Evolutionary conservation across 208 protist genomes (phyloP).

Genomic region (Tritrichomonas foetus): DNA sequence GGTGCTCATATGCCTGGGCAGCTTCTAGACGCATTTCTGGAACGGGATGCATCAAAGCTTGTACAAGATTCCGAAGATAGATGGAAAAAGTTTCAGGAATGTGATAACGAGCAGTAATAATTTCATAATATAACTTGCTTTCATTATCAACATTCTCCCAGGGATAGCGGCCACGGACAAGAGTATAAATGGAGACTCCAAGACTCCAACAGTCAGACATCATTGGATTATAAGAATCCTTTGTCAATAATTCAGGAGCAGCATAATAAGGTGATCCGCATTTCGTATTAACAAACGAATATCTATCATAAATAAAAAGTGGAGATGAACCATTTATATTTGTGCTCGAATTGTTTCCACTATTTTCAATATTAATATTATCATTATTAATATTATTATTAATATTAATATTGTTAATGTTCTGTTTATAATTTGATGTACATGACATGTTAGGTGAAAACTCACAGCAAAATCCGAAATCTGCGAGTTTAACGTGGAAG

Average conservation of each 20-base stretch:
- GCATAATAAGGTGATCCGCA: neutral
- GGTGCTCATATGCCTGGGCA: neutral
- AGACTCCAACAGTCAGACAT: slow-evolving; percentile 62
- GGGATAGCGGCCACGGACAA: neutral
- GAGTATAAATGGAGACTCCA: slow-evolving; percentile 54
- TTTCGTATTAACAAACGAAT: neutral
- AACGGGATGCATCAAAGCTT: neutral
- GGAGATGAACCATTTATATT: too few relatives aligned
- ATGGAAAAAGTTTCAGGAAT: neutral
- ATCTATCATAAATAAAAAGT: too few relatives aligned
- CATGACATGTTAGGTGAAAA: too few relatives aligned
- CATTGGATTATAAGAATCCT: slow-evolving; percentile 54
- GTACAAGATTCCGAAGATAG: neutral
- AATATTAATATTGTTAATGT: too few relatives aligned
- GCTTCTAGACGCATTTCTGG: neutral
- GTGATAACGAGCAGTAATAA: neutral
- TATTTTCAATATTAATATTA: too few relatives aligned
- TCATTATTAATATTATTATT: too few relatives aligned
- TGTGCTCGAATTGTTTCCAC: too few relatives aligned
- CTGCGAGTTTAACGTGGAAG: neutral
- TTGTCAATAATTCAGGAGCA: slow-evolving; percentile 58
- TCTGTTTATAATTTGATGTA: too few relatives aligned
- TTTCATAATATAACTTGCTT: neutral
- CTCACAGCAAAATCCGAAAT: neutral
- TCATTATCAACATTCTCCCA: neutral